Conservation (phyloP, 768 basidiomycete genomes). For the Trametes cinnabarina region DNA sequence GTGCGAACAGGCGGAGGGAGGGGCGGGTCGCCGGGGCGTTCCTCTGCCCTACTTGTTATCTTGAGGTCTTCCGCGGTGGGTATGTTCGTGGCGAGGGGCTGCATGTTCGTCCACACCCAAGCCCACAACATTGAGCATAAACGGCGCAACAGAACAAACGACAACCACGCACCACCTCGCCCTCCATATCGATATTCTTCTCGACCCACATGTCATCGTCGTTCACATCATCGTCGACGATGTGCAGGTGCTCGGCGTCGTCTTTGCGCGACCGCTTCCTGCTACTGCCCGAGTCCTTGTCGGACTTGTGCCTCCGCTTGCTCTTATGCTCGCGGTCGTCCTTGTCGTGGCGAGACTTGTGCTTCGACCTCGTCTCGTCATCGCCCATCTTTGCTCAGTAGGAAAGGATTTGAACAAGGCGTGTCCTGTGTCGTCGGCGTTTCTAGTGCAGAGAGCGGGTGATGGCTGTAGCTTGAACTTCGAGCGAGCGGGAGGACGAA, state of each 20-base stretch:
- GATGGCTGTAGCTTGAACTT: background rate
- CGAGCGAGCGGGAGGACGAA: background rate
- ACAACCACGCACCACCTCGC: conserved; percentile 59
- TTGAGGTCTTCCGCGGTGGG: conserved; percentile 73
- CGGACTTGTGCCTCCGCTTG: conserved; percentile 56
- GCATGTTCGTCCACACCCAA: background rate
- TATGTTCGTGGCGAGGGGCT: conserved; percentile 71
- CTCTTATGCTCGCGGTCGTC: conserved; percentile 43
- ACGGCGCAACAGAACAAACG: background rate
- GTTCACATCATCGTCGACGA: conserved; percentile 70
- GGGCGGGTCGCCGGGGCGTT: conserved; percentile 41
- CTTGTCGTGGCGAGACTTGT: conserved; percentile 37
- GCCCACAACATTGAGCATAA: too few relatives aligned
- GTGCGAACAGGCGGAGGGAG: conserved; percentile 47
- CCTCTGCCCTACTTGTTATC: conserved; percentile 58
- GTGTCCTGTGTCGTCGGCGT: background rate
- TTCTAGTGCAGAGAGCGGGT: background rate
- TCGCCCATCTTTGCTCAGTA: conserved; percentile 15
- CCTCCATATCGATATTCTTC: conserved; percentile 79
- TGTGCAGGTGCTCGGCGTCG: conserved; percentile 40
- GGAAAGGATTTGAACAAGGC: background rate
- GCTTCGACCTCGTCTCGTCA: conserved; percentile 29
- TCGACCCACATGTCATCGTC: conserved; percentile 84
- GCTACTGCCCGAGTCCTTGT: conserved; percentile 36
- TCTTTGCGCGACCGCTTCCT: conserved; percentile 36